A percentile compares a stretch with the other conserved stretches of the same genome.
These are phyloP conservation scores for Wolfiporia cocos DNA, from an alignment of 1,284 basidiomycete genomes.

Conservation along the genomic window DNA sequence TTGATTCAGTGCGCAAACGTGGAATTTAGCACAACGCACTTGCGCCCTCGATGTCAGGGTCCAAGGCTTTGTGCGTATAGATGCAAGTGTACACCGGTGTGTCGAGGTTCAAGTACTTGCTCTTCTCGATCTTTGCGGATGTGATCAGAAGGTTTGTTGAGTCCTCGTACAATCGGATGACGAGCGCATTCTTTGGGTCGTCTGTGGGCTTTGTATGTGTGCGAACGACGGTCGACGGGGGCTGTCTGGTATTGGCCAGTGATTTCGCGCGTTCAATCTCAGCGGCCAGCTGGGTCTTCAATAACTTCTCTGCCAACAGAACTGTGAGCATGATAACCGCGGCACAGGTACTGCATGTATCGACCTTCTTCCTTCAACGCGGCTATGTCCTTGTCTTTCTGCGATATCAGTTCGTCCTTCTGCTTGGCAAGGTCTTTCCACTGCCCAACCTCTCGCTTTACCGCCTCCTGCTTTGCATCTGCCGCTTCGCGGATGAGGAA, in stretches of 20 bases:
- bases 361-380: conserved; percentile 43
- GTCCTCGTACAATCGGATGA: conserved; percentile 34
- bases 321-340: no score
- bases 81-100: conserved; percentile 26
- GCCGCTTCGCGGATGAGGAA: conserved; percentile 68
- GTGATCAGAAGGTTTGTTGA: conserved; percentile 33
- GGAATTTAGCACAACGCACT: conserved; percentile 1
- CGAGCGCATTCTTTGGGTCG: conserved; percentile 44
- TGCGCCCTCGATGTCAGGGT: not conserved
- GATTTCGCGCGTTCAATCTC: conserved; percentile 55
- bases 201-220: conserved; percentile 29
- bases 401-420: conserved; percentile 36
- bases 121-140: conserved; percentile 24
- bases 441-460: conserved; percentile 42
- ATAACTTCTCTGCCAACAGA: conserved; percentile 25
- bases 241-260: conserved; percentile 33
- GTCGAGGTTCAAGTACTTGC: conserved; percentile 21
- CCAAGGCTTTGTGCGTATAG: conserved; percentile 19
- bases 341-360: no score
- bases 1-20: not conserved
- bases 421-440: conserved; percentile 39
- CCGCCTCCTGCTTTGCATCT: conserved; percentile 53
- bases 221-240: conserved; percentile 17
- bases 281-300: conserved; percentile 47
- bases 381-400: conserved; percentile 39